These are phyloP conservation scores for Candida sanyaensis DNA, from an alignment of 1,139 yeast genomes.

Conservation along the genomic window DNA sequence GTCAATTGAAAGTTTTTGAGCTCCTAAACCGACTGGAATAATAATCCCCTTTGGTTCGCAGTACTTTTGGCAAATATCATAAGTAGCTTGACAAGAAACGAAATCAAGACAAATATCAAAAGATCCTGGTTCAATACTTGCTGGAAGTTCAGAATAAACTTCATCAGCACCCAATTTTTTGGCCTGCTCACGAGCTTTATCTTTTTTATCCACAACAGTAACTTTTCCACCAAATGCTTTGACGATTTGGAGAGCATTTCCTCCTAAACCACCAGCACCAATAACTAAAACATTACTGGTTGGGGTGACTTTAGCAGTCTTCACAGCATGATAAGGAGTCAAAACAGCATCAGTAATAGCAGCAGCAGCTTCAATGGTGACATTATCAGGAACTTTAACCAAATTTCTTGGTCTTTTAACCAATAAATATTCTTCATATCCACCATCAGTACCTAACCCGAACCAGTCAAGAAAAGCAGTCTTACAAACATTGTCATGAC, in stretches of 20 bases:
- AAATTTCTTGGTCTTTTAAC: slow-evolving; percentile 30
- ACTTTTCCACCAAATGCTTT: slow-evolving; percentile 28
- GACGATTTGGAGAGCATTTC: slow-evolving; percentile 43
- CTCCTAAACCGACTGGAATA: slow-evolving; percentile 43
- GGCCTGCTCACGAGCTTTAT: slow-evolving; percentile 30
- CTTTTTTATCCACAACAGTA: slow-evolving; percentile 37
- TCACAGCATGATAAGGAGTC: slow-evolving; percentile 43
- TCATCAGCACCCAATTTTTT: slow-evolving; percentile 37
- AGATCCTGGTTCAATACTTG: slow-evolving; percentile 20
- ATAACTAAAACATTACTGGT: slow-evolving; percentile 35
- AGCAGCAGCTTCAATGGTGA: slow-evolving; percentile 40
- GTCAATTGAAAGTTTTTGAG: slow-evolving; percentile 24
- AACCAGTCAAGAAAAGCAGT: slow-evolving; percentile 20
- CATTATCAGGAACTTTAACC: slow-evolving; percentile 40
- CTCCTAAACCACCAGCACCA: slow-evolving; percentile 50
- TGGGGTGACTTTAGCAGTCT: slow-evolving; percentile 20
- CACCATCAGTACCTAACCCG: slow-evolving; percentile 45
- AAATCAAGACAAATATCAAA: slow-evolving; percentile 41
- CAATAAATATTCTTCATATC: slow-evolving; percentile 42
- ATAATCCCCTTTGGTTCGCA: slow-evolving; percentile 35
- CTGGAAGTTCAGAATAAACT: slow-evolving; percentile 25
- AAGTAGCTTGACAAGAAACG: slow-evolving; percentile 40
- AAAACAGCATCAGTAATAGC: slow-evolving; percentile 44
- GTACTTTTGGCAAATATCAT: slow-evolving; percentile 29
- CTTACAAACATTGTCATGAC: slow-evolving; percentile 37